These are phyloP conservation scores for Pinguiococcus pyrenoidosus DNA, from an alignment of 108 stramenopile genomes.

Conservation along the genomic window DNA sequence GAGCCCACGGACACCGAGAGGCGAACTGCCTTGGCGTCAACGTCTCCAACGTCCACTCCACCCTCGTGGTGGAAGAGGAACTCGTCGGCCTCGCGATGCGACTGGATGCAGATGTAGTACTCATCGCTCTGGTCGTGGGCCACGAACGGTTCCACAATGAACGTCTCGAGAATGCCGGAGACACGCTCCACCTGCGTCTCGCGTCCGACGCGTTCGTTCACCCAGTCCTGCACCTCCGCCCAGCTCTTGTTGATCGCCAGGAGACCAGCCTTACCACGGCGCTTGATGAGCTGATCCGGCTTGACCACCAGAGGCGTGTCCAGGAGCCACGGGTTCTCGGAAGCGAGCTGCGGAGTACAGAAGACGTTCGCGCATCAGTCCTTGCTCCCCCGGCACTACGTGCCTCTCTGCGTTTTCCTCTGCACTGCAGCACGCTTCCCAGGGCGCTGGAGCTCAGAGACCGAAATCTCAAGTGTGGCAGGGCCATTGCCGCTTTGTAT, in stretches of 20 bases:
- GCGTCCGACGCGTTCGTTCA: conserved; percentile 50
- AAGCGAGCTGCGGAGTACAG: no score
- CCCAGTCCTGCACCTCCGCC: conserved; percentile 55
- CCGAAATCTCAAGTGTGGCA: no score
- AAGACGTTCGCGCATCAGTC: no score
- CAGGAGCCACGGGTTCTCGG: conserved; percentile 55
- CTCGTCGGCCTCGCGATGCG: conserved; percentile 59
- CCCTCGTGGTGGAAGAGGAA: conserved; percentile 67
- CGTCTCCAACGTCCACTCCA: conserved; percentile 79
- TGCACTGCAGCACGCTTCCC: no score
- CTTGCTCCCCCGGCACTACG: no score
- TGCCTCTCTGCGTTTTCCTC: no score
- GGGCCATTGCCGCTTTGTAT: no score
- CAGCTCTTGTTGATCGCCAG: conserved; percentile 62
- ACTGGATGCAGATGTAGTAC: conserved; percentile 74
- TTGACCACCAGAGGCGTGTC: conserved; percentile 57
- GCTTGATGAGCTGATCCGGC: conserved; percentile 81
- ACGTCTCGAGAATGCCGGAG: conserved; percentile 54
- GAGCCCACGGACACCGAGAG: conserved; percentile 28
- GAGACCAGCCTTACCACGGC: conserved; percentile 76
- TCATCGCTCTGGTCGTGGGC: conserved; percentile 63
- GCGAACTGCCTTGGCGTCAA: conserved; percentile 62
- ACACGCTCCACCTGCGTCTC: conserved; percentile 50
- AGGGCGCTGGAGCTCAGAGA: no score
- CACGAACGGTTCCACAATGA: conserved; percentile 74